Base-by-base conservation (phyloP, 345 rosid species). In the Rhodamnia argentea region DNA sequence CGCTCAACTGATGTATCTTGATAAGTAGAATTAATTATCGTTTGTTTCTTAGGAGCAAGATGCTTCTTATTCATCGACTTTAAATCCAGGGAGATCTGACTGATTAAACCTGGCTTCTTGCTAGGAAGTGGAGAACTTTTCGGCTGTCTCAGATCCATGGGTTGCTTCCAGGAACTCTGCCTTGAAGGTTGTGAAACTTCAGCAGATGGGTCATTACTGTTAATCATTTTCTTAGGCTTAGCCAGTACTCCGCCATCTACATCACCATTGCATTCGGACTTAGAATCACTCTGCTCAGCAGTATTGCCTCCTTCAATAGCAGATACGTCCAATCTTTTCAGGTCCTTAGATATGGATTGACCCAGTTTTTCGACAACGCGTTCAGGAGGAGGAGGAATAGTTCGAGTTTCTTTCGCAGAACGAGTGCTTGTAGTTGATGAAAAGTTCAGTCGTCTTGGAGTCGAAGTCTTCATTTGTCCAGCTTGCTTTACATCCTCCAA, bases 1-100 rank as follows among this genome's bases (percentile, higher is more conserved):
- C 99, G 99, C 88, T 98, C 99, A 88, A 98, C 99, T n/a, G 99
- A 98, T 40, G 99, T 93, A 90, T 98, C 99, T 86, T 94, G 99
- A 89, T 96, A 96, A 27, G 93, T 87, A 76, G 84, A 86, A 88
- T 89, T 87, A 82, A 83, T 89, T 57, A 86, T 84, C 51, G 86
- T 86, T 83, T 90, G 86, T 90, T 94, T 98, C 92, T 95, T 97
- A 86, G 91, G 84, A 88, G 91, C 87, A 86, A 89, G 89, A 88
- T 89, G 90, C 90, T 96, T 97, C 91, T 96, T 97, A 89, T 88
- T 93, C 64, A 92, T 94, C 55, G 89, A 89, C 90, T 96, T 97
- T 4, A 91, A 78, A 89, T 97, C 99, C 85, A 89, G n/a, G 84
- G 93, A 92, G 85, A 87, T 91, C 90, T 95, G 99, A 88, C 92